These are phyloP conservation scores for Sequoia sempervirens DNA, from an alignment of 75 land plant species.

Conservation along the genomic window DNA sequence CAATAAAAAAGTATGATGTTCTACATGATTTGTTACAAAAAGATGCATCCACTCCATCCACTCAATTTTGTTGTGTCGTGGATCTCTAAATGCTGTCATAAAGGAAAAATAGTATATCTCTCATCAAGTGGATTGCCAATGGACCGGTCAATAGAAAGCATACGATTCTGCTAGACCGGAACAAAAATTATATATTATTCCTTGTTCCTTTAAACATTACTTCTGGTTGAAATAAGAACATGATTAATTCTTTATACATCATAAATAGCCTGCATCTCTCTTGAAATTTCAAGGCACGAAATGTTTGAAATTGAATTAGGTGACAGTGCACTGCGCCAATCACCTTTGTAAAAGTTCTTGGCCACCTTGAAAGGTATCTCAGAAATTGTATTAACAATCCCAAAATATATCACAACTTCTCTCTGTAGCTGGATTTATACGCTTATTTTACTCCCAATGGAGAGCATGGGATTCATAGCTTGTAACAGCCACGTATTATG, in stretches of 20 bases:
- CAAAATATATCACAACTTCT: neutral
- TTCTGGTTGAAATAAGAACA: neutral
- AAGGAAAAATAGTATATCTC: neutral
- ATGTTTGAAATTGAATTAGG: neutral
- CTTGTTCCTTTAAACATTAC: neutral
- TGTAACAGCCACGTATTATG: conserved; percentile 11
- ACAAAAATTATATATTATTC: no score
- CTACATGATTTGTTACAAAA: neutral
- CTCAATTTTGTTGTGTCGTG: neutral
- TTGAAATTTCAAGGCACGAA: neutral
- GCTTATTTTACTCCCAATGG: neutral
- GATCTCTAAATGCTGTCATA: neutral
- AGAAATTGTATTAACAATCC: neutral
- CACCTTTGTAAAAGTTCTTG: neutral
- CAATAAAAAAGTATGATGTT: neutral
- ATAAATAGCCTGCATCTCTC: neutral
- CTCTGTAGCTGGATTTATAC: neutral
- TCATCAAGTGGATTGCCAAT: neutral
- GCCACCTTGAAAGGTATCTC: neutral
- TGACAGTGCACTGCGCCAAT: neutral
- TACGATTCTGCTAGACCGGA: no score
- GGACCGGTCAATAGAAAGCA: neutral
- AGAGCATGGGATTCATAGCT: neutral
- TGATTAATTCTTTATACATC: neutral
- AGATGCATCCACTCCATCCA: neutral